A percentile compares a stretch with the other conserved stretches of the same genome.
Evolutionary conservation across 495 filamentous ascomycete genomes (phyloP).

Genomic region (Podospora australis): DNA sequence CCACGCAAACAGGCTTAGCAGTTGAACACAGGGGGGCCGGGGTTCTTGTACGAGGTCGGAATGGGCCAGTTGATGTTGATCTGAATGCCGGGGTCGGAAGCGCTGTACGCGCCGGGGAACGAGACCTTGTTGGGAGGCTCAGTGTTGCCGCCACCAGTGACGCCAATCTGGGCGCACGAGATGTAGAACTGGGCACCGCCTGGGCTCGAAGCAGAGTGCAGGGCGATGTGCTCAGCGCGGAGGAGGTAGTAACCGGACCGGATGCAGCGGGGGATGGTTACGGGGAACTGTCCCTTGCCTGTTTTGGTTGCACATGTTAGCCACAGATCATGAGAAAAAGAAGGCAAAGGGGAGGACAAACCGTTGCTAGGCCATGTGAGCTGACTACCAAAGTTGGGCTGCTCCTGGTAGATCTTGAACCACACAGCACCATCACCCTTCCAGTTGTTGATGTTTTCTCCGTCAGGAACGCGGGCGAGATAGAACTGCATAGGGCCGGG

Average conservation of each 20-base stretch:
- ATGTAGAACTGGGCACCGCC: constrained; percentile 50
- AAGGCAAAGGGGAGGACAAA: constrained; percentile 1
- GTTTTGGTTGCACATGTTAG: neutral
- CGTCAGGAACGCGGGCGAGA: constrained; percentile 43
- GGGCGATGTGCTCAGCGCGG: constrained; percentile 52
- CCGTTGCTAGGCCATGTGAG: constrained; percentile 38
- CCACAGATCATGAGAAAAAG: neutral
- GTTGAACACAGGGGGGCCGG: constrained; percentile 33
- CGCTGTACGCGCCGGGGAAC: constrained; percentile 36
- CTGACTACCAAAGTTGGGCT: constrained; percentile 29
- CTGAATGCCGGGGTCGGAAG: constrained; percentile 35
- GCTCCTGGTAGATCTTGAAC: constrained; percentile 51
- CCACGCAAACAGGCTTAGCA: too few relatives aligned
- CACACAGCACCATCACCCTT: constrained; percentile 42
- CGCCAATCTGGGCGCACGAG: constrained; percentile 33
- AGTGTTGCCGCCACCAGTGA: constrained; percentile 36
- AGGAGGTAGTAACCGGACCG: constrained; percentile 51
- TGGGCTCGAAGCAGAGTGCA: constrained; percentile 37
- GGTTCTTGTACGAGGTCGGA: constrained; percentile 38
- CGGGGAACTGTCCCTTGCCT: constrained; percentile 30
- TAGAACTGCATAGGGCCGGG: constrained; percentile 40
- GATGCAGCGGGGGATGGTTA: constrained; percentile 42
- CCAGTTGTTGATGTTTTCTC: constrained; percentile 34
- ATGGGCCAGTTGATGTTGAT: constrained; percentile 41
- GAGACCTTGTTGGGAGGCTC: constrained; percentile 29